Percentiles rank a stretch among this genome's conserved stretches.
Evolutionary conservation across 257 asterid species (phyloP).

Genomic region (Thymus mandschuricus): DNA sequence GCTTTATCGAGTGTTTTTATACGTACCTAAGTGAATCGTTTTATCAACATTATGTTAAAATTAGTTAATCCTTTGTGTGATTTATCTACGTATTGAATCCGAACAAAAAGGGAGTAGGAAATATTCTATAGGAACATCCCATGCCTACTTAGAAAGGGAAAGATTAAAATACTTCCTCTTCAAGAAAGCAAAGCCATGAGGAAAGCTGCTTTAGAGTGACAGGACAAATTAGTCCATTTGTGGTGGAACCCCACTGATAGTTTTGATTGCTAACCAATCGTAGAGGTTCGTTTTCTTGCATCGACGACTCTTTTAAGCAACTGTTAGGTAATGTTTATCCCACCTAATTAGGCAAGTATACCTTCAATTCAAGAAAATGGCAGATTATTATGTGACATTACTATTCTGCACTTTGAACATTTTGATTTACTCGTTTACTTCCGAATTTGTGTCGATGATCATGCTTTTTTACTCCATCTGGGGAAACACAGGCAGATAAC

Average conservation of each 20-base stretch:
- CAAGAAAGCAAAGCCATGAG: conserved; percentile 35
- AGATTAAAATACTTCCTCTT: conserved; percentile 36
- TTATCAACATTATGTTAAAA: too few species aligned
- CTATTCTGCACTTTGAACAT: not conserved
- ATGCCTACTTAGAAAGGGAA: conserved; percentile 25
- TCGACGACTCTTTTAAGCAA: not conserved
- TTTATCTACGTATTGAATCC: not conserved
- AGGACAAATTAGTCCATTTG: conserved; percentile 26
- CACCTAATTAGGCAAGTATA: not conserved
- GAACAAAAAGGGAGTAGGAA: not conserved
- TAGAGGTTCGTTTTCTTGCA: not conserved
- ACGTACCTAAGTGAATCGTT: not conserved
- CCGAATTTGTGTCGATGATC: conserved; percentile 15
- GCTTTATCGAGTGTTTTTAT: conserved; percentile 4
- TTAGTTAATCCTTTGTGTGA: not conserved
- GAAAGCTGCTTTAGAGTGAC: conserved; percentile 32
- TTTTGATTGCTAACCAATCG: conserved; percentile 32
- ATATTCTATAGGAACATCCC: not conserved
- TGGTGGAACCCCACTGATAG: conserved; percentile 31
- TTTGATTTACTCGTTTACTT: too few species aligned
- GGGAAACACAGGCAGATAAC: conserved; percentile 73
- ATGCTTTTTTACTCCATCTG: conserved; percentile 1
- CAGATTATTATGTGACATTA: not conserved
- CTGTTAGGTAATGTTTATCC: conserved; percentile 7
- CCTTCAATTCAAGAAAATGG: not conserved